Evolutionary conservation across 2,329 filamentous ascomycete genomes (phyloP), one percentile per base, ranked within the genome.

Genomic region (Botrytis elliptica): DNA sequence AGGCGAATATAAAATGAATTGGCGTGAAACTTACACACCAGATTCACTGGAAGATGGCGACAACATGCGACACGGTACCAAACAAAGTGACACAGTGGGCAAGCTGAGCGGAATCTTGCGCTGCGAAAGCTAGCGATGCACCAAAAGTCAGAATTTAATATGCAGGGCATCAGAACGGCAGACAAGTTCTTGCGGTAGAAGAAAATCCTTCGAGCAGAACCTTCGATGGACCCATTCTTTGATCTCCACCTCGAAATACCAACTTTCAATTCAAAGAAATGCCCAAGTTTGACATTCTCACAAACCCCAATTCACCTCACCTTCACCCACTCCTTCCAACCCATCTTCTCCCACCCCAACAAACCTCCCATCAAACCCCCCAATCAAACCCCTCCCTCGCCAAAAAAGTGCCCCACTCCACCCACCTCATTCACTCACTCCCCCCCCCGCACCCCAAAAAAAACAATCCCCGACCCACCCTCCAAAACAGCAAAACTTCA

Each of bases 91-190:
- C 18, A 20, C 16, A 4, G 55, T 16, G 1, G 1, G 12, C 10
- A 25, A 52, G 10, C n/a, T 1, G 6, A 18, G 12, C 6, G 6
- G 1, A 59, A 4, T 59, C 6, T 9, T 29, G n/a, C n/a, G 29
- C n/a, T 16, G 14, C 0, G 18, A 33, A 8, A 59, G 29, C 55
- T 33, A 29, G 7, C 3, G 8, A 33, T 33, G 29, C 7, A n/a
- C 4, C 3, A 14, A n/a, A 25, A 6, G 0, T n/a, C 49, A 52
- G 0, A 52, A 59, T 29, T 10, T 1, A 2, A 59, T 33, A 18
- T 33, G 1, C 1, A 59, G 14, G 55, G 55, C n/a, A 4, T 33
- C 55, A 33, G 8, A 59, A 33, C 3, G 4, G 29, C 55, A 33
- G 14, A 29, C 0, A 59, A 33, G 2, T 1, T 29, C 29, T 33